Conservation (phyloP, 305 asterid genomes). For the Lippia alba region DNA sequence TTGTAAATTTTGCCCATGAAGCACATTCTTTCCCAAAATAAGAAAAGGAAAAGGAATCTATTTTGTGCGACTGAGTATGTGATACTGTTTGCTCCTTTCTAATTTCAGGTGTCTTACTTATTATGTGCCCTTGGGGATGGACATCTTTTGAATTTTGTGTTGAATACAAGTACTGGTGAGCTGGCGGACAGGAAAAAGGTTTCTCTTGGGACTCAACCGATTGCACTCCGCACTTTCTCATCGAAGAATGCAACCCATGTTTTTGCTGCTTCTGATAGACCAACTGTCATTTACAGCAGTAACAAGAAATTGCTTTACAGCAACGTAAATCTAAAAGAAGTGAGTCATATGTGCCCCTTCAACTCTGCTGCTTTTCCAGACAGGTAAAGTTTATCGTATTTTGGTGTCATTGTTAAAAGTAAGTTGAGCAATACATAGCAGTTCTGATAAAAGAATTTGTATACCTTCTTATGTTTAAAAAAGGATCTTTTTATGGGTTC, state of each 20-base stretch:
- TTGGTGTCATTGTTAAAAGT: neutral
- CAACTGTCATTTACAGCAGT: constrained; percentile 87
- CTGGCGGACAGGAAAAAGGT: constrained; percentile 77
- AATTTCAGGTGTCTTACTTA: constrained; percentile 71
- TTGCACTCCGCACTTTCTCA: constrained; percentile 79
- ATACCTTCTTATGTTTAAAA: too few relatives aligned
- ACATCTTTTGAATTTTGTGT: constrained; percentile 71
- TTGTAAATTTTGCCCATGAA: neutral
- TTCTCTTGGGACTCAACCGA: constrained; percentile 82
- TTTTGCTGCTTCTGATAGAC: constrained; percentile 88
- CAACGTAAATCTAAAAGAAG: constrained; percentile 83
- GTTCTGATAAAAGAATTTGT: too few relatives aligned
- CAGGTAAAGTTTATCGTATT: constrained; percentile 53
- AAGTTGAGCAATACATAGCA: too few relatives aligned
- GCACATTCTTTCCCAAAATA: neutral
- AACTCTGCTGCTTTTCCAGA: constrained; percentile 87
- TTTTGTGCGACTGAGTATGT: neutral
- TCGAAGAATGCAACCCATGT: constrained; percentile 83
- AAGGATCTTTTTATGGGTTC: too few relatives aligned
- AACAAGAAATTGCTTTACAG: constrained; percentile 82
- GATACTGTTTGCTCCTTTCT: constrained; percentile 3
- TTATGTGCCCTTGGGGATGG: constrained; percentile 93
- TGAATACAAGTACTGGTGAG: constrained; percentile 72
- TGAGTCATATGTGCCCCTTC: constrained; percentile 84
- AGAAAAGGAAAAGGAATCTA: too few relatives aligned